phyloP scores from a whole-genome alignment of 106 monocot genomes.

The Apostasia ramifera region DNA sequence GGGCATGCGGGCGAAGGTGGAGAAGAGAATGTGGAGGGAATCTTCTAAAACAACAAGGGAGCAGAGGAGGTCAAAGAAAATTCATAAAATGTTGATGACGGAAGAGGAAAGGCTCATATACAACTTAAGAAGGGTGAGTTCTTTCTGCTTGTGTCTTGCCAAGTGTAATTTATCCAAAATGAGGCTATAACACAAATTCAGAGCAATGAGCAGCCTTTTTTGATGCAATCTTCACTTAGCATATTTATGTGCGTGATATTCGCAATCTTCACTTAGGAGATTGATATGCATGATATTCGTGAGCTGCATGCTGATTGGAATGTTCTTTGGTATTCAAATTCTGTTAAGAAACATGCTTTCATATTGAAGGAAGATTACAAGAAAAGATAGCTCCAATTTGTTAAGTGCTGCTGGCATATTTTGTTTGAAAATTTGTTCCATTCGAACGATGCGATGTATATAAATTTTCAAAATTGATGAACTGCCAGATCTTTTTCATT shows the following conservation, averaged over 20 bases:
- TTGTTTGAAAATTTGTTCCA: too few relatives aligned
- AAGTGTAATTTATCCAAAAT: not conserved
- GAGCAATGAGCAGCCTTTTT: too few relatives aligned
- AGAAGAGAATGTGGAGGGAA: slow-evolving; percentile 90
- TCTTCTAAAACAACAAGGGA: slow-evolving; percentile 85
- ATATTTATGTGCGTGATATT: not conserved
- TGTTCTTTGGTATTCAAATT: too few relatives aligned
- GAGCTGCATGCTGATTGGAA: not conserved
- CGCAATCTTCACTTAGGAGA: not conserved
- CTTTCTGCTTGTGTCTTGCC: not conserved
- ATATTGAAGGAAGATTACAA: too few relatives aligned
- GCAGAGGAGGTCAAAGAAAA: slow-evolving; percentile 79
- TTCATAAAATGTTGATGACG: slow-evolving; percentile 92
- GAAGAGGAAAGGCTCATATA: slow-evolving; percentile 96
- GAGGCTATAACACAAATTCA: too few relatives aligned
- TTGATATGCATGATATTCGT: not conserved
- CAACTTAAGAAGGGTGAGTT: slow-evolving; percentile 79
- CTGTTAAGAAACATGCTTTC: too few relatives aligned
- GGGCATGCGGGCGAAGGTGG: slow-evolving; percentile 89
- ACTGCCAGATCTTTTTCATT: too few relatives aligned
- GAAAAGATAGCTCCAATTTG: too few relatives aligned
- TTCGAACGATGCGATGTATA: too few relatives aligned
- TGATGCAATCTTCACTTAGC: not conserved
- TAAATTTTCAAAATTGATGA: too few relatives aligned
- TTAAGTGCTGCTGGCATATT: too few relatives aligned